Base-by-base conservation (phyloP, 179 eudicot genomes). In the Beta macrorhiza region DNA sequence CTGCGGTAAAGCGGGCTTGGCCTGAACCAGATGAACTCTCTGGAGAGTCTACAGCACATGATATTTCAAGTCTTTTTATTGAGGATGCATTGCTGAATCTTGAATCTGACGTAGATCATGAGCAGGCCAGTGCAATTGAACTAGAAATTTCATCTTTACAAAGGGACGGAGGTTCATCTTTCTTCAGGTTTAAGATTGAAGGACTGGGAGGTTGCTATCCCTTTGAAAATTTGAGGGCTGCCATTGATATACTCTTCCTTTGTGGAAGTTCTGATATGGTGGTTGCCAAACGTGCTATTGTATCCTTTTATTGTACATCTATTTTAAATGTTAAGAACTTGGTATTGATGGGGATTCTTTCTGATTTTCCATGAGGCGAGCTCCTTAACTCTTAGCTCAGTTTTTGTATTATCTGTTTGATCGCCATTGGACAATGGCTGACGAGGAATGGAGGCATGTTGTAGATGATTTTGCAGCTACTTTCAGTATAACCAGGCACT, bases 31-130 rank as follows among this genome's bases (percentile, higher is more conserved):
- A 78, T 81, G 89, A 84, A 79, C 75, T 72, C 45, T 82, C 89
- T 72, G 78, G 76, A 44, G 95, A 87, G 70, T 80, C 87, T 79
- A 47, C 79, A 32, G 76, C 79, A 59, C 83, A 58, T 78, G 85
- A 80, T 82, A 78, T 58, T 64, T 78, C 91, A 47, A 91, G 92
- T 62, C 97, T 97, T 53, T 97, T 97, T 84, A 85, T 97, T 84
- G 99, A 97, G 89, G 98, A 97, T 84, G 99, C 99, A 72, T 88
- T 97, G 70, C 82, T 87, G 81, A 97, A 94, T 87, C 90, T 97
- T 79, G 97, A 92, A 67, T 82, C 57, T 78, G 97, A 93, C 84
- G 88, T 87, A 74, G 93, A 80, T 74, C 76, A 79, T 84, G 79
- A 81, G 58, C 87, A 78, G 76, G 81, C 81, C 42, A 81, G 85